Conservation (phyloP, 2,329 filamentous ascomycete species). For the Penicillium oxalicum region DNA sequence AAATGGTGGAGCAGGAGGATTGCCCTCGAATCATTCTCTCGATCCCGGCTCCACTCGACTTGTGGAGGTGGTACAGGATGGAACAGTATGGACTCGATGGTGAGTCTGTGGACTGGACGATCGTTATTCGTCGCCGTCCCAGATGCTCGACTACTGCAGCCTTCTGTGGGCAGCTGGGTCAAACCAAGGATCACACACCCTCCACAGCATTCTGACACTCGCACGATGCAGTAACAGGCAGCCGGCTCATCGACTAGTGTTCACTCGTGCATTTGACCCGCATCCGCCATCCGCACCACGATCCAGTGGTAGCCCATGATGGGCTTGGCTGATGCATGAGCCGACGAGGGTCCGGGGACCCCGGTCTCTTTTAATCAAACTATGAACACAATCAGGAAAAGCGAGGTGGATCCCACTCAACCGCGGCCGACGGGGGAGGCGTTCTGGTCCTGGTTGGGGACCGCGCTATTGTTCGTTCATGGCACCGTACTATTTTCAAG, state of each 20-base stretch:
- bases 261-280: not conserved
- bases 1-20: not conserved
- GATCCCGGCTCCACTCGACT: not conserved
- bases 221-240: no score
- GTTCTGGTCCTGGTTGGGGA: no score
- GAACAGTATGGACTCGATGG: not conserved
- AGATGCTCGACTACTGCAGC: no score
- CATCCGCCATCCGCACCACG: conserved; percentile 1
- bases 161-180: no score
- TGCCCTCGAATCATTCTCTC: not conserved
- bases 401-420: conserved; percentile 10
- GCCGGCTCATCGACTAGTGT: no score
- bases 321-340: conserved; percentile 8
- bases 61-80: not conserved
- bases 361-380: conserved; percentile 3
- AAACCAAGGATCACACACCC: no score
- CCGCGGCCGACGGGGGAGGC: conserved; percentile 9
- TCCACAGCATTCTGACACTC: no score
- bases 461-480: not conserved
- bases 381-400: not conserved
- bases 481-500: conserved; percentile 3
- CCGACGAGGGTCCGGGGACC: conserved; percentile 6
- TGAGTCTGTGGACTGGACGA: not conserved
- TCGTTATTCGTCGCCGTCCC: no score
- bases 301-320: conserved; percentile 7